Percentiles rank a stretch among this genome's conserved stretches.
These are phyloP conservation scores for Phytophthora colocasiae DNA, from an alignment of 352 stramenopile genomes.

Conservation along the genomic window DNA sequence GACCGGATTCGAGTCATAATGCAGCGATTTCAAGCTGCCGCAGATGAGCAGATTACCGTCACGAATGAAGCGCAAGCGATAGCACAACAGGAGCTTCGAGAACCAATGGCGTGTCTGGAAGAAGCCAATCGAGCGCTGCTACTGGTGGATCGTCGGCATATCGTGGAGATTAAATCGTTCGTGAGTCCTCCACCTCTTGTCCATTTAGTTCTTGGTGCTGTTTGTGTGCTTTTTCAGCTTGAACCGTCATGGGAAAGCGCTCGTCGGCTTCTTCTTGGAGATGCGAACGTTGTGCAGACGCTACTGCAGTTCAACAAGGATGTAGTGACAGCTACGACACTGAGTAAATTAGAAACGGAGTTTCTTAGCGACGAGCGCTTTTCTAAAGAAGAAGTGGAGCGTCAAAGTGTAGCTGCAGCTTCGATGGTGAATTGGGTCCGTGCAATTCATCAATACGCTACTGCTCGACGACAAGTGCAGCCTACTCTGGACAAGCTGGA, in stretches of 20 bases:
- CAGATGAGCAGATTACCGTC: constrained; percentile 67
- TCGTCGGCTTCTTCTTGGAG: constrained; percentile 56
- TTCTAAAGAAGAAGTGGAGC: constrained; percentile 71
- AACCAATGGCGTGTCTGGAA: constrained; percentile 68
- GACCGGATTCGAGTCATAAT: constrained; percentile 63
- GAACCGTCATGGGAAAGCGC: constrained; percentile 82
- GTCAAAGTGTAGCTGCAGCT: constrained; percentile 77
- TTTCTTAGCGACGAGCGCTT: constrained; percentile 69
- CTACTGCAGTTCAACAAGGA: constrained; percentile 83
- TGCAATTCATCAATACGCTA: constrained; percentile 72
- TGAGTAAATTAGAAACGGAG: constrained; percentile 50
- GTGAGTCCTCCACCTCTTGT: constrained; percentile 73
- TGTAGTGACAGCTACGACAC: constrained; percentile 45
- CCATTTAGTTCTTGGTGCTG: constrained; percentile 71
- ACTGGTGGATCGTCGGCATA: constrained; percentile 75
- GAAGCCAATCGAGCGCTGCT: constrained; percentile 70
- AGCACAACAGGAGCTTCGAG: constrained; percentile 62
- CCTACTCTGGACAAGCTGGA: constrained; percentile 76
- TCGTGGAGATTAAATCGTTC: constrained; percentile 89
- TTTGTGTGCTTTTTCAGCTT: constrained; percentile 77
- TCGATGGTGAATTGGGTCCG: constrained; percentile 83
- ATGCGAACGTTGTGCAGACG: constrained; percentile 74
- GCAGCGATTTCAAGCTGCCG: constrained; percentile 60
- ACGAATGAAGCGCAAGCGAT: constrained; percentile 71
- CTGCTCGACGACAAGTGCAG: constrained; percentile 53